Percentiles rank a stretch among this genome's conserved stretches.
Evolutionary conservation across 2,329 filamentous ascomycete species (phyloP).

Genomic region (Ascocoryne sarcoides): DNA sequence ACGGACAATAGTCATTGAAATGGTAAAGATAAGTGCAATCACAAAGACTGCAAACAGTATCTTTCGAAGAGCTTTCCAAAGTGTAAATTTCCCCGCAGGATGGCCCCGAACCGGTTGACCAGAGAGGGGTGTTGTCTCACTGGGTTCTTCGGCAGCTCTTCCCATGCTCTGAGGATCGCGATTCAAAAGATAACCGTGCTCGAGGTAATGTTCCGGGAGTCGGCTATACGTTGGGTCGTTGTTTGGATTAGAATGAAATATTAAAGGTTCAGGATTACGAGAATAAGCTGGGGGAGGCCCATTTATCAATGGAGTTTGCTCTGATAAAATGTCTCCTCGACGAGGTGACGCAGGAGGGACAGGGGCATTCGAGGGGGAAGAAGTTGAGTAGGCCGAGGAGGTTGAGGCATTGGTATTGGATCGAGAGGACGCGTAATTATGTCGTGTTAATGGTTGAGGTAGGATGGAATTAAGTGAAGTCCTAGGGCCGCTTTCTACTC

Average conservation of each 20-base stretch:
- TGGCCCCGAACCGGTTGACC: neutral
- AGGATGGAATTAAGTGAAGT: constrained; percentile 12
- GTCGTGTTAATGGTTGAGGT: constrained; percentile 12
- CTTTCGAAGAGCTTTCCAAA: neutral
- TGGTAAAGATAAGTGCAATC: neutral
- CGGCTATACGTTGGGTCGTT: constrained; percentile 18
- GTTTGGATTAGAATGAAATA: neutral
- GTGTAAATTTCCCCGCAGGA: no score
- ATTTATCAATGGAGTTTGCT: constrained; percentile 11
- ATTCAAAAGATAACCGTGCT: constrained; percentile 12
- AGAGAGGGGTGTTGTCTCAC: constrained; percentile 20
- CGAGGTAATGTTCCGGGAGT: constrained; percentile 19
- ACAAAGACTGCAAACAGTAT: neutral
- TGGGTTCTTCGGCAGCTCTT: constrained; percentile 10
- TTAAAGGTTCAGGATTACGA: constrained; percentile 7
- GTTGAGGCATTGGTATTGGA: constrained; percentile 4
- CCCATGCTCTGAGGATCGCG: constrained; percentile 25
- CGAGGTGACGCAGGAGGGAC: constrained; percentile 9
- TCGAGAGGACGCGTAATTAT: constrained; percentile 16
- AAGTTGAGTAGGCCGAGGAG: constrained; percentile 7
- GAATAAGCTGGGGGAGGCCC: constrained; percentile 25
- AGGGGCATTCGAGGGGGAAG: neutral
- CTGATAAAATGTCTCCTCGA: constrained; percentile 8
- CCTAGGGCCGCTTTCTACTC: constrained; percentile 9
- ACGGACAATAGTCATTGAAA: neutral